phyloP scores from a whole-genome alignment of 805 yeast genomes.

The Limtongozyma cylindracea region DNA sequence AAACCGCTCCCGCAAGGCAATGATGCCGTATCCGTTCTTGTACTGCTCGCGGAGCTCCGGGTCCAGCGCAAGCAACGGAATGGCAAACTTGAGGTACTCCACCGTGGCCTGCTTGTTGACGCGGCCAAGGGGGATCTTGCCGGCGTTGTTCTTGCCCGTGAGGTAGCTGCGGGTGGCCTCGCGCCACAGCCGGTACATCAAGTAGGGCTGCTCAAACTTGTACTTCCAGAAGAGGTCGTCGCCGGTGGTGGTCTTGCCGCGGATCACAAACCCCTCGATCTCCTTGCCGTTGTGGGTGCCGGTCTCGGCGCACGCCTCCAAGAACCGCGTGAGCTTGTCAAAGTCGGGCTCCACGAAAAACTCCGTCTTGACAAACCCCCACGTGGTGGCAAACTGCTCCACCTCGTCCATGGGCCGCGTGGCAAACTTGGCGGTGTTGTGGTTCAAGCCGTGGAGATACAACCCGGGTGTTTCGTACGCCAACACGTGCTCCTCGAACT shows the following conservation, averaged over 20 bases:
- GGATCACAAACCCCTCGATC: conserved; percentile 79
- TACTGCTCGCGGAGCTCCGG: conserved; percentile 20
- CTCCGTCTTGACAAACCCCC: conserved; percentile 47
- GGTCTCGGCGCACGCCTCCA: conserved; percentile 28
- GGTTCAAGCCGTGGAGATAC: conserved; percentile 74
- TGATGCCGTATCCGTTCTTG: conserved; percentile 39
- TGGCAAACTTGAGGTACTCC: conserved; percentile 44
- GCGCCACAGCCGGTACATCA: conserved; percentile 74
- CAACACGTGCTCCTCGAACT: conserved; percentile 81
- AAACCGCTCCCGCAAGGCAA: conserved; percentile 44
- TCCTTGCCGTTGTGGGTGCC: conserved; percentile 55
- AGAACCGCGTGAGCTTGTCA: conserved; percentile 17
- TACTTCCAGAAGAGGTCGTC: conserved; percentile 63
- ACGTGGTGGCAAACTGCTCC: conserved; percentile 26
- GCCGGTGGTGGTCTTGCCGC: conserved; percentile 4
- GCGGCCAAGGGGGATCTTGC: conserved; percentile 1
- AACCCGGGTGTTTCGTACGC: conserved; percentile 63
- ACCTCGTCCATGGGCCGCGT: conserved; percentile 46
- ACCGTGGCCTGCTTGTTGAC: conserved; percentile 30
- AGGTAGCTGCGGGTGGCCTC: conserved; percentile 53
- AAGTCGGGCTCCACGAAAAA: conserved; percentile 14
- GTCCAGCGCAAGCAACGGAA: conserved; percentile 23
- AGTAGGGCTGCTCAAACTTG: conserved; percentile 88
- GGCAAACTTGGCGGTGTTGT: conserved; percentile 31
- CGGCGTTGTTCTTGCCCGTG: conserved; percentile 5